Percentiles rank a stretch among this genome's conserved stretches.
Conservation (phyloP, 768 basidiomycete species). For the Antrodiella citrinella region DNA sequence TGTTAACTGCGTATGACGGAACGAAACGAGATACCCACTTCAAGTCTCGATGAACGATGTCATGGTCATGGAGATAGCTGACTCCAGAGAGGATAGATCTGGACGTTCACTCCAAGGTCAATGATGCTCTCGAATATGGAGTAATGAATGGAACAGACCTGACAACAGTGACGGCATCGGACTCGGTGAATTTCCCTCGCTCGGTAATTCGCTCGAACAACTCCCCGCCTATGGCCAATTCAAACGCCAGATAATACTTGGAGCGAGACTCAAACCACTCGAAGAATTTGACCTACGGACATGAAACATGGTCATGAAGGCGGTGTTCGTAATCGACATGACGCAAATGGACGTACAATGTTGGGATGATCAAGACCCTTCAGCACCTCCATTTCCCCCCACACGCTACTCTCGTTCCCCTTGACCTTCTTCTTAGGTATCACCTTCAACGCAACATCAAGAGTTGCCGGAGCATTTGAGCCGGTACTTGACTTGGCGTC, state of each 20-base stretch:
- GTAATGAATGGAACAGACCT: conserved; percentile 34
- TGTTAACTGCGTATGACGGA: background rate
- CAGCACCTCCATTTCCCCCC: conserved; percentile 91
- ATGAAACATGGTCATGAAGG: background rate
- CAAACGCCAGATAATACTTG: conserved; percentile 94
- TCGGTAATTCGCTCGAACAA: conserved; percentile 83
- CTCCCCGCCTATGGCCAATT: conserved; percentile 91
- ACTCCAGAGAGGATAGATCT: conserved; percentile 84
- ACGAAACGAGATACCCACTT: conserved; percentile 44
- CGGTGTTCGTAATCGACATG: background rate
- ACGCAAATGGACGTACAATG: conserved; percentile 47
- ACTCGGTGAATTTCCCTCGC: conserved; percentile 89
- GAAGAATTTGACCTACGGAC: conserved; percentile 78
- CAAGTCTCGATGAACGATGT: conserved; percentile 94
- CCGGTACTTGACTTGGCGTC: conserved; percentile 13
- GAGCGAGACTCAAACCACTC: conserved; percentile 93
- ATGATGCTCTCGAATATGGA: background rate
- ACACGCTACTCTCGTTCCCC: conserved; percentile 81
- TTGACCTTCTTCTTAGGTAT: conserved; percentile 96
- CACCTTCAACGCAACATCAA: conserved; percentile 82
- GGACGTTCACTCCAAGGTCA: background rate
- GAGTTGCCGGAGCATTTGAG: conserved; percentile 30
- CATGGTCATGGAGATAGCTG: conserved; percentile 82
- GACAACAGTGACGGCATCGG: conserved; percentile 76
- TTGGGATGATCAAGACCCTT: conserved; percentile 87